Conservation (phyloP, 257 asterid species). For the Prunella vulgaris region DNA sequence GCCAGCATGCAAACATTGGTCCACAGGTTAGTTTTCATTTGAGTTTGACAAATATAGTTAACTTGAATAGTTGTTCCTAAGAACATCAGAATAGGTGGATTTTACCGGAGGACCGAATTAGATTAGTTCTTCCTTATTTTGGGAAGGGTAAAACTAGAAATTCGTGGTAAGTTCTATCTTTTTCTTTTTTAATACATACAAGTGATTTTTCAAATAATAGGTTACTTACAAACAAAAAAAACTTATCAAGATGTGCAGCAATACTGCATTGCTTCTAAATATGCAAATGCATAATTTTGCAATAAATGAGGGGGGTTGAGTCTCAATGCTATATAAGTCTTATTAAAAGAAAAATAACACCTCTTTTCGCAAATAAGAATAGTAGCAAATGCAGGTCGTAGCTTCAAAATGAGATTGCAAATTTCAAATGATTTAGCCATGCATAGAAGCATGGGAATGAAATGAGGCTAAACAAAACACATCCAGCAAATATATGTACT, state of each 20-base stretch:
- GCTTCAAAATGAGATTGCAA: background rate
- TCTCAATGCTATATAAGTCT: background rate
- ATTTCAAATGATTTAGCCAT: background rate
- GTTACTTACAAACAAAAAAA: background rate
- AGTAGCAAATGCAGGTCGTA: background rate
- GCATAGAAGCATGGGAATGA: background rate
- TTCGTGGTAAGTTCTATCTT: background rate
- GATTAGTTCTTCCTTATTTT: background rate
- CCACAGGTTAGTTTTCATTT: background rate
- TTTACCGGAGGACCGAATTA: background rate
- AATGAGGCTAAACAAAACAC: conserved; percentile 1
- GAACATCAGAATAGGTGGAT: background rate
- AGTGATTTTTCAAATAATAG: background rate
- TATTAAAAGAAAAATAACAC: background rate
- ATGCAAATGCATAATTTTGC: background rate
- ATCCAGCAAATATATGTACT: background rate
- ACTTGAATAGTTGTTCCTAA: background rate
- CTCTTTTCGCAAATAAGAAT: background rate
- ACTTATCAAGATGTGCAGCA: background rate
- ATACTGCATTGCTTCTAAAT: background rate
- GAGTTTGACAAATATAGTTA: background rate
- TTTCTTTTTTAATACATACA: background rate
- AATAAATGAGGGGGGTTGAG: background rate
- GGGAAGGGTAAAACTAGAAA: background rate
- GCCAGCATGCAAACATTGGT: background rate